Percentiles rank a stretch among this genome's conserved stretches.
Evolutionary conservation across 2,329 filamentous ascomycete species (phyloP).

Genomic region (Phyllosticta citriasiana): DNA sequence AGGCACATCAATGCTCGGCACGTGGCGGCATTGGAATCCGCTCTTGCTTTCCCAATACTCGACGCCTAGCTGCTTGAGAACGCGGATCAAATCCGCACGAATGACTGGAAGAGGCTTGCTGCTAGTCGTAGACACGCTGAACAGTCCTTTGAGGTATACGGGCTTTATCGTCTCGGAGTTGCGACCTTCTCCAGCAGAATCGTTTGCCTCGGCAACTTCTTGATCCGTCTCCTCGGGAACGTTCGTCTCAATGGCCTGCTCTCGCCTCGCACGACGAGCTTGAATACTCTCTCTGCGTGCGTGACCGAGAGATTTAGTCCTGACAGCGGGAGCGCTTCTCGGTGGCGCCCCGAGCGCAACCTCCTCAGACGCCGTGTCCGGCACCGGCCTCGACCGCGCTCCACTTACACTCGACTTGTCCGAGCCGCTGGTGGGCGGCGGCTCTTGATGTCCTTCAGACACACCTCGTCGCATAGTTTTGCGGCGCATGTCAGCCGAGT

Average conservation of each 20-base stretch:
- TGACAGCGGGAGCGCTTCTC: constrained; percentile 25
- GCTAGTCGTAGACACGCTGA: constrained; percentile 94
- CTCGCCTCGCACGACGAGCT: constrained; percentile 64
- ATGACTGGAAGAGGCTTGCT: constrained; percentile 82
- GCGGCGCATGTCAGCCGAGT: constrained; percentile 70
- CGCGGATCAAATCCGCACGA: constrained; percentile 78
- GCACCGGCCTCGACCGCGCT: constrained; percentile 36
- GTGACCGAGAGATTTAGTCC: constrained; percentile 82
- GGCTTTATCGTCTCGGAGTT: constrained; percentile 80
- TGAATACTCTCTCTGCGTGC: constrained; percentile 87
- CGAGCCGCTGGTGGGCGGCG: constrained; percentile 67
- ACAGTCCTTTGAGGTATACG: constrained; percentile 90
- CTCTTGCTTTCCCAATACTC: constrained; percentile 87
- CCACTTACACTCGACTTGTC: constrained; percentile 55
- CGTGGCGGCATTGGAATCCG: constrained; percentile 81
- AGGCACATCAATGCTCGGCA: constrained; percentile 80
- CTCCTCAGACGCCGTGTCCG: constrained; percentile 42
- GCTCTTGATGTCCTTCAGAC: constrained; percentile 23
- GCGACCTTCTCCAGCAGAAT: constrained; percentile 34
- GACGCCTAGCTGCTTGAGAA: constrained; percentile 79
- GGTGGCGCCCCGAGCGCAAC: constrained; percentile 23
- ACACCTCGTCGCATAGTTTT: constrained; percentile 47
- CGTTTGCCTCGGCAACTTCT: constrained; percentile 51
- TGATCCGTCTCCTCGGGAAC: constrained; percentile 86
- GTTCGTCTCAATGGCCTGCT: constrained; percentile 62